These are phyloP conservation scores for Aristolochia contorta DNA, from an alignment of 164 flowering plant species.

Conservation along the genomic window DNA sequence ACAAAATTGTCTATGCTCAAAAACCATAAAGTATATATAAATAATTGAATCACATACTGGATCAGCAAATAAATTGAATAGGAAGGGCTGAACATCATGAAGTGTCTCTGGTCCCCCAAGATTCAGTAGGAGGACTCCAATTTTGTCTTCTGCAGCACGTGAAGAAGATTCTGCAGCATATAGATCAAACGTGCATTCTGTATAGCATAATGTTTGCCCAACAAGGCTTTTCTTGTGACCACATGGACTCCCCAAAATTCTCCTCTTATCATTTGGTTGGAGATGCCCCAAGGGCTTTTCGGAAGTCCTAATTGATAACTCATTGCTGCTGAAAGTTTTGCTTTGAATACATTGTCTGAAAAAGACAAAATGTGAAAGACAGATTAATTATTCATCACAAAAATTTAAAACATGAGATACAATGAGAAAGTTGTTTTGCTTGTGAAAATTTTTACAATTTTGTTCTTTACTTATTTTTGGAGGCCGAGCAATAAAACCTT, in stretches of 20 bases:
- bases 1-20: neutral
- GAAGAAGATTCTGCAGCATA: neutral
- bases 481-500: too few relatives aligned
- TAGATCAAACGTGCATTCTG: neutral
- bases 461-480: too few relatives aligned
- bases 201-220: neutral
- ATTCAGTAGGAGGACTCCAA: conserved; percentile 88
- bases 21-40: neutral
- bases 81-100: conserved; percentile 85
- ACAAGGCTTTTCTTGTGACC: neutral
- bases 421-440: too few relatives aligned
- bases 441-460: too few relatives aligned
- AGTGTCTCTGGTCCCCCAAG: conserved; percentile 64
- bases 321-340: conserved; percentile 2
- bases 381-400: too few relatives aligned
- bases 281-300: too few relatives aligned
- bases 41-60: conserved; percentile 47
- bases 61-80: conserved; percentile 92
- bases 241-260: neutral
- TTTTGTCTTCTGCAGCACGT: conserved; percentile 38
- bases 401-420: too few relatives aligned
- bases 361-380: conserved; percentile 1
- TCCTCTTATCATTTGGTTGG: neutral
- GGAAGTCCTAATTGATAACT: conserved; percentile 1
- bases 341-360: conserved; percentile 7